Conservation (phyloP, 345 rosid genomes). For the Trapa bicornis region DNA sequence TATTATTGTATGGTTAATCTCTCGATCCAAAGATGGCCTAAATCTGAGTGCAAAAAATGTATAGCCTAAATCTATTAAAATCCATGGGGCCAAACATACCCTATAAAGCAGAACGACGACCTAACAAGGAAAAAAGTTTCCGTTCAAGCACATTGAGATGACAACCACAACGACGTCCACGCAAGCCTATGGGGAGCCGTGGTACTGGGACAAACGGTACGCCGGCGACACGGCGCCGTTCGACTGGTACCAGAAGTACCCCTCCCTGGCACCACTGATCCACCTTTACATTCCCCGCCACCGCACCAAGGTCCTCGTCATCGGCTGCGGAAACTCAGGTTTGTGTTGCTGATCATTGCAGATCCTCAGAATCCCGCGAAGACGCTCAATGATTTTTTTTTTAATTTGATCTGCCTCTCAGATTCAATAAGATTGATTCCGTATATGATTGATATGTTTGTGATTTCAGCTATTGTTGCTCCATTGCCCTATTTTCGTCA, state of each 20-base stretch:
- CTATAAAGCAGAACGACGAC: too few relatives aligned
- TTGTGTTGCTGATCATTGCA: neutral
- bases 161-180: too few relatives aligned
- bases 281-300: conserved; percentile 53
- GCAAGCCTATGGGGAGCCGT: conserved; percentile 60
- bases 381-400: neutral
- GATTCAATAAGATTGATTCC: neutral
- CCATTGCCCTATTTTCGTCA: neutral
- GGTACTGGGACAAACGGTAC: conserved; percentile 89
- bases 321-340: conserved; percentile 93
- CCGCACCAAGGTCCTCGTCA: conserved; percentile 40
- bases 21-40: too few relatives aligned
- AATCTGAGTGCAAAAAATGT: too few relatives aligned
- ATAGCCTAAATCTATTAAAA: too few relatives aligned
- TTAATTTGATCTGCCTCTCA: neutral
- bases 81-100: too few relatives aligned
- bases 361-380: neutral
- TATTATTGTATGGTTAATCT: too few relatives aligned
- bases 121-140: too few relatives aligned
- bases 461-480: neutral
- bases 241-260: conserved; percentile 90
- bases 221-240: conserved; percentile 57
- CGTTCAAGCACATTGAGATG: too few relatives aligned
- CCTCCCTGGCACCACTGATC: conserved; percentile 67
- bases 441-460: neutral